phyloP scores from a whole-genome alignment of 2,329 filamentous ascomycete genomes.

The Volutella citrinella region DNA sequence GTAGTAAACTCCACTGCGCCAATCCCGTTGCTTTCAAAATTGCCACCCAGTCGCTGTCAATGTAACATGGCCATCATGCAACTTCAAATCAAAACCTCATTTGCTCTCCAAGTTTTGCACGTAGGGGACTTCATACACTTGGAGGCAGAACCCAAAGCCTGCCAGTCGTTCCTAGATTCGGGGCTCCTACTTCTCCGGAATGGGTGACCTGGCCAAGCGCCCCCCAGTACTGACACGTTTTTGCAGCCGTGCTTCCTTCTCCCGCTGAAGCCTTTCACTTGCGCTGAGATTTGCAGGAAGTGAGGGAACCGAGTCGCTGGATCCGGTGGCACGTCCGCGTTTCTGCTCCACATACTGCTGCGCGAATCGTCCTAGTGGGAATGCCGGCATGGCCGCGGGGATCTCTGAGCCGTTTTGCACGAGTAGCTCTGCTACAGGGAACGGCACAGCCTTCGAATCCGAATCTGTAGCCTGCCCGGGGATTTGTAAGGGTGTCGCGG shows the following conservation, averaged over 20 bases:
- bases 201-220: constrained; percentile 63
- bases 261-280: constrained; percentile 52
- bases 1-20: constrained; percentile 23
- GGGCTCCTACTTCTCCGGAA: constrained; percentile 57
- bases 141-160: constrained; percentile 35
- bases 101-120: constrained; percentile 19
- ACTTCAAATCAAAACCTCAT: constrained; percentile 6
- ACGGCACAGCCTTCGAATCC: constrained; percentile 60
- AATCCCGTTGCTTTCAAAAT: constrained; percentile 18
- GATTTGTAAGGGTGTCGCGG: constrained; percentile 66
- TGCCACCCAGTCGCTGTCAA: constrained; percentile 17
- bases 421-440: constrained; percentile 86
- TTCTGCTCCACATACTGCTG: constrained; percentile 84
- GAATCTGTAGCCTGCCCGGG: constrained; percentile 42
- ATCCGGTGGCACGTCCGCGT: constrained; percentile 46
- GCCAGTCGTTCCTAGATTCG: constrained; percentile 38
- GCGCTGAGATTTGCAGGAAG: constrained; percentile 48
- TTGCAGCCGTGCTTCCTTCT: constrained; percentile 67
- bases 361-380: constrained; percentile 78
- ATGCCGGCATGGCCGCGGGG: constrained; percentile 69
- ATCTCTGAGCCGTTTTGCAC: constrained; percentile 93
- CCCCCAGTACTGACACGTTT: constrained; percentile 79
- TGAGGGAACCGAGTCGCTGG: constrained; percentile 57
- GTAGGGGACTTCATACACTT: constrained; percentile 29
- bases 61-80: constrained; percentile 16